A percentile compares a stretch with the other conserved stretches of the same genome.
These are phyloP conservation scores for Chytridium lagenaria DNA, from an alignment of 371 early-diverging fungal species.

Conservation along the genomic window DNA sequence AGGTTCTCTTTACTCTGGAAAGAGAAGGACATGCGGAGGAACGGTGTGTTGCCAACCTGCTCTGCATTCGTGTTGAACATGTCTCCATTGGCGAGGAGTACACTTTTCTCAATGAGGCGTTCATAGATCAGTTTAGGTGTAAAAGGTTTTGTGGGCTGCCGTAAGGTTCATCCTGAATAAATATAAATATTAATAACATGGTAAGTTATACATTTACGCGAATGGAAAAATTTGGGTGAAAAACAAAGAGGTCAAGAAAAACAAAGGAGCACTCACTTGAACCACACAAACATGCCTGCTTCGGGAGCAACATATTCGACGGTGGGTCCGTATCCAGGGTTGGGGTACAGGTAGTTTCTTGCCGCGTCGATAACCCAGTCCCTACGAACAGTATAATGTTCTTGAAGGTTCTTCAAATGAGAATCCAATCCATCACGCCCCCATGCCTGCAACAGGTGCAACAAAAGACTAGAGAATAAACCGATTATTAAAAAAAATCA, in stretches of 20 bases:
- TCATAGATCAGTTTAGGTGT: slow-evolving; percentile 3
- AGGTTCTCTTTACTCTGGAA: slow-evolving; percentile 19
- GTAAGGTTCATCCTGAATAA: background rate
- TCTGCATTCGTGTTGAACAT: slow-evolving; percentile 15
- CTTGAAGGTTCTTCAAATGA: slow-evolving; percentile 13
- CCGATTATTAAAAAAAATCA: background rate
- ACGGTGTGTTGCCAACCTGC: slow-evolving; percentile 22
- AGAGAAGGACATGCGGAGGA: slow-evolving; percentile 21
- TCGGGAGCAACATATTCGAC: slow-evolving; percentile 21
- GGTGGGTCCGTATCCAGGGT: background rate
- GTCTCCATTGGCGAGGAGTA: slow-evolving; percentile 23
- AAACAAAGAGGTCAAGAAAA: no score
- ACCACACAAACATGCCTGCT: slow-evolving; percentile 34
- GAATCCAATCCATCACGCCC: slow-evolving; percentile 15
- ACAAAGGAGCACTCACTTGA: slow-evolving; percentile 6
- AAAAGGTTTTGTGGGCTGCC: background rate
- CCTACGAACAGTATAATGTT: slow-evolving; percentile 19
- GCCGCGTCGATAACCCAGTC: slow-evolving; percentile 22
- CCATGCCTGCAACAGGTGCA: slow-evolving; percentile 15
- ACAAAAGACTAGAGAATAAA: background rate
- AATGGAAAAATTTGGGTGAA: no score
- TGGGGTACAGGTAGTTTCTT: slow-evolving; percentile 3
- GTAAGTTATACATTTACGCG: no score
- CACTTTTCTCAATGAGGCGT: slow-evolving; percentile 16
- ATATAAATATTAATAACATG: background rate